Percentiles rank a stretch among this genome's conserved stretches.
phyloP scores from a whole-genome alignment of 352 stramenopile genomes.

The Nothophytophthora sp. region DNA sequence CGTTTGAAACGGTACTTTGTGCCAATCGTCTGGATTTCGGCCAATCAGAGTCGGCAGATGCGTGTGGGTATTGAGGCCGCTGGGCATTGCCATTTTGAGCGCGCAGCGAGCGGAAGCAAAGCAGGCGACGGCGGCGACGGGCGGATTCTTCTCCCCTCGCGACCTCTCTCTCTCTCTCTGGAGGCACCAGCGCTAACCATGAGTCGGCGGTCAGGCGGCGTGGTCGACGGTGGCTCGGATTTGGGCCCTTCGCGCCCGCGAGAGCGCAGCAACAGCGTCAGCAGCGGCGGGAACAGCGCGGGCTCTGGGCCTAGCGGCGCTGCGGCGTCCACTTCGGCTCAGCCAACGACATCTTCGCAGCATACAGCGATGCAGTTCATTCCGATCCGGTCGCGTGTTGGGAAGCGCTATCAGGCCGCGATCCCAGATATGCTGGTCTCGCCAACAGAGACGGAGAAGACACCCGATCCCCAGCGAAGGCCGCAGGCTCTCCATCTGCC shows the following conservation, averaged over 20 bases:
- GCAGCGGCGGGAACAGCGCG: slow-evolving; percentile 14
- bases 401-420: slow-evolving; percentile 78
- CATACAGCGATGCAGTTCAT: slow-evolving; percentile 43
- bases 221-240: slow-evolving; percentile 3
- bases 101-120: neutral
- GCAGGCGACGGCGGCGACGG: neutral
- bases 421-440: slow-evolving; percentile 54
- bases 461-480: slow-evolving; percentile 26
- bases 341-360: neutral
- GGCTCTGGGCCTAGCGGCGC: no score
- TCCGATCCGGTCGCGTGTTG: slow-evolving; percentile 76
- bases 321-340: slow-evolving; percentile 1
- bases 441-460: slow-evolving; percentile 7
- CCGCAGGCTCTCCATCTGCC: slow-evolving; percentile 32
- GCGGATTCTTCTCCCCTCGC: no score
- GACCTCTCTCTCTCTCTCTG: no score
- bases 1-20: neutral
- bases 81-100: neutral
- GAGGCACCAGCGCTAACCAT: slow-evolving; percentile 8
- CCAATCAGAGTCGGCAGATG: no score
- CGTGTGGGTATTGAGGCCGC: no score
- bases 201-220: slow-evolving; percentile 25
- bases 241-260: slow-evolving; percentile 1
- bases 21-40: neutral
- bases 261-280: slow-evolving; percentile 30